Percentiles rank a stretch among this genome's conserved stretches.
Evolutionary conservation across 2,329 filamentous ascomycete genomes (phyloP).

Genomic region (Teratosphaeria pseudoeucalypti): DNA sequence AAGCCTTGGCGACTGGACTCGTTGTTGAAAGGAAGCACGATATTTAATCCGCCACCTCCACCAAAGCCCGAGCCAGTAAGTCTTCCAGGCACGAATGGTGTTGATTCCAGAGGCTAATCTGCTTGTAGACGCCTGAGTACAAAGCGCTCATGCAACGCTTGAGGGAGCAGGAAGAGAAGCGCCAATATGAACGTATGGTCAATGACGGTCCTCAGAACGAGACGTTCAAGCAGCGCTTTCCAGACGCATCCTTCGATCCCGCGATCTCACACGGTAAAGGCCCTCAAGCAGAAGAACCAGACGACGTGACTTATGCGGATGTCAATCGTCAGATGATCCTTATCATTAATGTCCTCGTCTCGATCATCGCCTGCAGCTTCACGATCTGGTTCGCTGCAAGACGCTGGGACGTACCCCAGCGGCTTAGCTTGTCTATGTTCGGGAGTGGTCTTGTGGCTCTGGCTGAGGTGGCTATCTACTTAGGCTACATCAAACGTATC

Average conservation of each 20-base stretch:
- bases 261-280: conserved; percentile 13
- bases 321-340: conserved; percentile 72
- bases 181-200: conserved; percentile 71
- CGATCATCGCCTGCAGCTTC: conserved; percentile 66
- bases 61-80: conserved; percentile 67
- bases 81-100: conserved; percentile 6
- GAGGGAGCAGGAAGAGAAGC: conserved; percentile 70
- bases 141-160: conserved; percentile 79
- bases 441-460: conserved; percentile 60
- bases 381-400: conserved; percentile 69
- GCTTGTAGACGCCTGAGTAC: conserved; percentile 61
- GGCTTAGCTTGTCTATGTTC: conserved; percentile 60
- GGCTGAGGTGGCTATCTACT: conserved; percentile 69
- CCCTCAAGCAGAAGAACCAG: conserved; percentile 39
- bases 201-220: conserved; percentile 48
- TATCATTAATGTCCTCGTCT: conserved; percentile 82
- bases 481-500: conserved; percentile 62
- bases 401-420: conserved; percentile 63
- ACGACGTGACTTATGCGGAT: conserved; percentile 60
- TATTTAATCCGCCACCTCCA: conserved; percentile 72
- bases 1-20: conserved; percentile 48
- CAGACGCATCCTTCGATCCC: conserved; percentile 37
- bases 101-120: not conserved
- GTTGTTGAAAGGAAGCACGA: conserved; percentile 58
- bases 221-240: conserved; percentile 50